Evolutionary conservation across 2,329 filamentous ascomycete genomes (phyloP).

Genomic region (Thielaviopsis ethacetica): DNA sequence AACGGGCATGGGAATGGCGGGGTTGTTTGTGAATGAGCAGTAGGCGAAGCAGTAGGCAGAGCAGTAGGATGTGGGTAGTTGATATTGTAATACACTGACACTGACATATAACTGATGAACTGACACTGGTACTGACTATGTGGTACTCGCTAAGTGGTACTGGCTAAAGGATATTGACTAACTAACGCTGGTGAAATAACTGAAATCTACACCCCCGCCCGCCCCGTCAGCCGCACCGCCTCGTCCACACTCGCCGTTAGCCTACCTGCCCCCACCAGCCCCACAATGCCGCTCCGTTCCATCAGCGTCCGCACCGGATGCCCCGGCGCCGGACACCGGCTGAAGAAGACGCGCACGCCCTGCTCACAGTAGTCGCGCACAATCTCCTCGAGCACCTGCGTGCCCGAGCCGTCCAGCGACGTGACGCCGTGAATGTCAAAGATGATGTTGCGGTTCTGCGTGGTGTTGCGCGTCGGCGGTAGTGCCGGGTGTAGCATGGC

Average conservation of each 20-base stretch:
- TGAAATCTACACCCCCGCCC: not conserved
- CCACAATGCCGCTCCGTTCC: conserved; percentile 67
- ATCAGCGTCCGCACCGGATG: conserved; percentile 56
- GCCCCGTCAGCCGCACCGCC: conserved; percentile 64
- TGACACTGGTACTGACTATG: too few species aligned
- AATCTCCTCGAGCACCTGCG: conserved; percentile 83
- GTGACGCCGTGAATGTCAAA: conserved; percentile 98
- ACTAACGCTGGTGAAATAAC: too few species aligned
- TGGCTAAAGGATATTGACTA: too few species aligned
- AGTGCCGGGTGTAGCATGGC: conserved; percentile 76
- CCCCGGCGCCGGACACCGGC: conserved; percentile 31
- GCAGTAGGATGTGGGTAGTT: too few species aligned
- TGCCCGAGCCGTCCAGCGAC: conserved; percentile 79
- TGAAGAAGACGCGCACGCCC: conserved; percentile 64
- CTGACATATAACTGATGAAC: too few species aligned
- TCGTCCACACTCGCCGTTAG: conserved; percentile 76
- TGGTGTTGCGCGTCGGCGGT: conserved; percentile 58
- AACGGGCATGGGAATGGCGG: conserved; percentile 53
- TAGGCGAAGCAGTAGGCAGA: too few species aligned
- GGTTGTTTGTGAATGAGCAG: conserved; percentile 47
- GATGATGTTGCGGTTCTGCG: conserved; percentile 80
- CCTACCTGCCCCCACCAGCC: conserved; percentile 55
- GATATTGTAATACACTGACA: too few species aligned
- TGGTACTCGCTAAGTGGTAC: too few species aligned
- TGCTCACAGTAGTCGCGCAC: conserved; percentile 63